Conservation (phyloP, 1,139 yeast species). For the Yamadazyma buinensis region DNA sequence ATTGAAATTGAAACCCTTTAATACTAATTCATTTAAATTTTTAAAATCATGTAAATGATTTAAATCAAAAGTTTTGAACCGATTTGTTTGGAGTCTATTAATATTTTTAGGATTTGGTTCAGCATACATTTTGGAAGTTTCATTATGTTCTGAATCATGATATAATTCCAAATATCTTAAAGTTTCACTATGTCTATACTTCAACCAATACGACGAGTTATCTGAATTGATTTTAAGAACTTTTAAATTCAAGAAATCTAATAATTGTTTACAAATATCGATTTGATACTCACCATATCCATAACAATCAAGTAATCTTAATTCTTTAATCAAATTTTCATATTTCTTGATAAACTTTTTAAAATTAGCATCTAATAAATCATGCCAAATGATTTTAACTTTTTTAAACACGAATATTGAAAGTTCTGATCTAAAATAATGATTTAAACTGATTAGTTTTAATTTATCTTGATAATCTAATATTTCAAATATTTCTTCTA, state of each 20-base stretch:
- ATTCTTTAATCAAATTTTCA: conserved; percentile 12
- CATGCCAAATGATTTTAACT: conserved; percentile 30
- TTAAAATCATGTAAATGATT: conserved; percentile 27
- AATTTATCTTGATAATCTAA: conserved; percentile 20
- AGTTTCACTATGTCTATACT: conserved; percentile 24
- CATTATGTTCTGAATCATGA: conserved; percentile 21
- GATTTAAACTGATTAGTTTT: conserved; percentile 21
- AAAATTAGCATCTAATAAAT: conserved; percentile 16
- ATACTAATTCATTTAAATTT: conserved; percentile 18
- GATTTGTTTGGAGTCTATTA: conserved; percentile 8
- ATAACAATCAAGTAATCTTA: conserved; percentile 31
- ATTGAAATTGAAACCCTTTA: conserved; percentile 31
- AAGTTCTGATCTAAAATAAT: conserved; percentile 18
- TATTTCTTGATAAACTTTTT: conserved; percentile 10
- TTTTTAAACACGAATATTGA: conserved; percentile 20
- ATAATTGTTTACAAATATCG: conserved; percentile 24
- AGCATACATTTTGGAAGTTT: conserved; percentile 14
- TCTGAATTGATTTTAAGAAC: conserved; percentile 28
- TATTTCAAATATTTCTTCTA: conserved; percentile 19
- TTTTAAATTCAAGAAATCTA: conserved; percentile 17
- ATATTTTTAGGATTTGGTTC: conserved; percentile 19
- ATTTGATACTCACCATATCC: conserved; percentile 43
- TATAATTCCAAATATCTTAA: conserved; percentile 24
- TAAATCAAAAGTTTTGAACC: conserved; percentile 28
- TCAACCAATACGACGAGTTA: conserved; percentile 42